Base-by-base conservation (phyloP, 257 asterid species). In the Penstemon davidsonii region DNA sequence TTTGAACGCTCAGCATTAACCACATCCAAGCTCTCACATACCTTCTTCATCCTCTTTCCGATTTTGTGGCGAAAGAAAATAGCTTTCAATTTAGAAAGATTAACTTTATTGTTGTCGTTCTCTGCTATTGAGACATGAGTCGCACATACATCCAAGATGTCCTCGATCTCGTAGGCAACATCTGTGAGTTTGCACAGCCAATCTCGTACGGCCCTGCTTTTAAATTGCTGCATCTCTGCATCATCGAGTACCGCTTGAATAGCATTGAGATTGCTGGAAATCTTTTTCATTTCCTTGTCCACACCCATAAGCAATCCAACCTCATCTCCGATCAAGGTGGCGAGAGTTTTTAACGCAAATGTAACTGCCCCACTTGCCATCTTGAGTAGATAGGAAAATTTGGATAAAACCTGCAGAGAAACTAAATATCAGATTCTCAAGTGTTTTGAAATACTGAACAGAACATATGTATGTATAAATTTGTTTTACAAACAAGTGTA, bases 161-260 rank as follows among this genome's bases (percentile, higher is more conserved):
- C 83, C 4, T 79, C 80, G 3, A 71, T 66, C 64, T 75, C 75
- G 4, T 46, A 74, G 6, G 76, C 64, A 42, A 55, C 55, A 13
- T 25, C 55, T 2, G 41, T 70, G 68, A 78, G 80, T 60, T 79
- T 79, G 37, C 66, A 5, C 7, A 79, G 63, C 83, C 83, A 75
- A 12, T 55, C 12, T 4, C 46, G 39, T 6, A 79, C 11, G 1
- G 66, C 47, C 49, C 56, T 55, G 73, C 62, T 56, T 7, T 69
- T 46, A 15, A 57, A 18, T 6, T 68, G 78, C 62, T 52, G 58
- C 52, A 13, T 41, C 41, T 69, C 75, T 0, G 80, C 84, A 72
- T 79, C 84, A 41, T 64, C 71, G 0, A 79, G 18, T 18, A 74
- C 85, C 2, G 75, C 77, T 60, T 80, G 79, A 51, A 76, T 67